Evolutionary conservation across 371 early-diverging fungal genomes (phyloP).

Genomic region (Umbelopsis sp.): DNA sequence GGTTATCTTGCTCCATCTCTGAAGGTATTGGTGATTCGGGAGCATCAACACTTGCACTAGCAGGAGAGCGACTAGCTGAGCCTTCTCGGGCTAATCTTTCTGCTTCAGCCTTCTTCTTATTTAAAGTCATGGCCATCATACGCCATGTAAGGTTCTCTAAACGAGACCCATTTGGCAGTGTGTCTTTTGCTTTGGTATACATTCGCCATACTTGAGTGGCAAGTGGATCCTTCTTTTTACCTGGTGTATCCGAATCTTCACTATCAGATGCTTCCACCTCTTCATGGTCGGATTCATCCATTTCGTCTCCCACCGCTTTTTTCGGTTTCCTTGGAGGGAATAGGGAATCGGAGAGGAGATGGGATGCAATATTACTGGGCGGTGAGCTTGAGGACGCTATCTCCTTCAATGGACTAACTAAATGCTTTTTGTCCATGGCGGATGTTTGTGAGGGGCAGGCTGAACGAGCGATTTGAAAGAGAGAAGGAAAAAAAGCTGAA

Average conservation of each 20-base stretch:
- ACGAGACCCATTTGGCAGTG: slow-evolving; percentile 64
- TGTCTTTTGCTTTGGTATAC: slow-evolving; percentile 71
- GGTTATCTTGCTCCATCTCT: slow-evolving; percentile 15
- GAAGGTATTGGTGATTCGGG: slow-evolving; percentile 12
- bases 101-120: slow-evolving; percentile 47
- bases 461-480: slow-evolving; percentile 2
- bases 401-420: slow-evolving; percentile 16
- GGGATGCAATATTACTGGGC: slow-evolving; percentile 25
- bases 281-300: slow-evolving; percentile 47
- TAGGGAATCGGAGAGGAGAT: slow-evolving; percentile 32
- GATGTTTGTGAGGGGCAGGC: background rate
- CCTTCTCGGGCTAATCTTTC: slow-evolving; percentile 14
- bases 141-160: slow-evolving; percentile 77
- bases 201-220: slow-evolving; percentile 69
- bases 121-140: slow-evolving; percentile 69
- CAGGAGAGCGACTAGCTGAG: slow-evolving; percentile 13
- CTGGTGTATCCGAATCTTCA: slow-evolving; percentile 18
- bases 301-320: slow-evolving; percentile 19
- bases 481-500: background rate
- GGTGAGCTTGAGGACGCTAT: slow-evolving; percentile 4
- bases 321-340: slow-evolving; percentile 40
- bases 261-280: slow-evolving; percentile 35
- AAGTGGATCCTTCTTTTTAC: slow-evolving; percentile 56
- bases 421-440: slow-evolving; percentile 16
- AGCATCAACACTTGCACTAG: background rate